Evolutionary conservation across 2,329 filamentous ascomycete species (phyloP).

Genomic region (Truncatella angustata): DNA sequence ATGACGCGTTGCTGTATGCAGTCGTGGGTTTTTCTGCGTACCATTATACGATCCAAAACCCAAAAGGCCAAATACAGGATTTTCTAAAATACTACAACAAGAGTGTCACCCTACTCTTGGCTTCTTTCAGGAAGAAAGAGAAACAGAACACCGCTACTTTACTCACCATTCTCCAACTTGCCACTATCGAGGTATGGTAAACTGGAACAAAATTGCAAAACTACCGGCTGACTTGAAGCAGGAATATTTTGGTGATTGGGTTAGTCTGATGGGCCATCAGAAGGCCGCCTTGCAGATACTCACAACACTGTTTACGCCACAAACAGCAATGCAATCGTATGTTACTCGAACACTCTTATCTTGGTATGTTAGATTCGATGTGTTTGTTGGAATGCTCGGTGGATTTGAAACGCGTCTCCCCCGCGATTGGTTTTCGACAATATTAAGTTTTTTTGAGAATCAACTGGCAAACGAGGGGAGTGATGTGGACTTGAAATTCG

Average conservation of each 20-base stretch:
- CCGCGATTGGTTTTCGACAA: constrained; percentile 73
- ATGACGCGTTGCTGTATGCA: constrained; percentile 82
- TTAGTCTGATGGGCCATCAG: constrained; percentile 89
- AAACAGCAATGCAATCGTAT: constrained; percentile 69
- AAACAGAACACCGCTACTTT: constrained; percentile 72
- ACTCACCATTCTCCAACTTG: constrained; percentile 85
- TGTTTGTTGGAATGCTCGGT: constrained; percentile 79
- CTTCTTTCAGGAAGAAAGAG: constrained; percentile 67
- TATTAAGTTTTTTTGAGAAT: constrained; percentile 60
- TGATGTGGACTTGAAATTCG: constrained; percentile 64
- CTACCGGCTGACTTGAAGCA: constrained; percentile 34
- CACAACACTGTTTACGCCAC: constrained; percentile 72
- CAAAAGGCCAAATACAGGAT: constrained; percentile 70
- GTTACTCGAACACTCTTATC: constrained; percentile 70
- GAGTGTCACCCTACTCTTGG: constrained; percentile 74
- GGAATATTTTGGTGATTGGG: constrained; percentile 96
- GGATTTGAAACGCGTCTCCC: constrained; percentile 72
- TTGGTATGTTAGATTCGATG: constrained; percentile 92
- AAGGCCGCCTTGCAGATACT: constrained; percentile 84
- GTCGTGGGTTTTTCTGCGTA: constrained; percentile 88
- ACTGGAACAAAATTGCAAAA: constrained; percentile 7
- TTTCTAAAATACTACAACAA: constrained; percentile 91
- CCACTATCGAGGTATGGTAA: constrained; percentile 78
- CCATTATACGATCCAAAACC: constrained; percentile 70
- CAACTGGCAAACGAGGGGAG: constrained; percentile 59